These are phyloP conservation scores for Nicotiana otophora DNA, from an alignment of 257 asterid genomes.

Conservation along the genomic window DNA sequence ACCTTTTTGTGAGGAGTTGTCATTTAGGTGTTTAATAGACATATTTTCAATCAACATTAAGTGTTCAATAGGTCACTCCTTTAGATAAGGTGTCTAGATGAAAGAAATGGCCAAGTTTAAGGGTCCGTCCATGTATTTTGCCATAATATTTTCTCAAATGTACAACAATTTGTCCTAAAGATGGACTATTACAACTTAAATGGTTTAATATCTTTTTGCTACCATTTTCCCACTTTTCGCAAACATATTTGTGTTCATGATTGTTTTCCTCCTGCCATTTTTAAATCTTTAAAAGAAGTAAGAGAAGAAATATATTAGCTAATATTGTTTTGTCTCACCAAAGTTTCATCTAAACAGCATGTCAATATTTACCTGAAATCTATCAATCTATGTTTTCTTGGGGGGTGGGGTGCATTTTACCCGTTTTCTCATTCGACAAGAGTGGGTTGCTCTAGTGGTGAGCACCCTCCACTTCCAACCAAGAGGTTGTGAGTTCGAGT, in stretches of 20 bases:
- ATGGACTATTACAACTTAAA: background rate
- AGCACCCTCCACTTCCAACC: too few species aligned
- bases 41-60: too few species aligned
- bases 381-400: background rate
- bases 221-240: background rate
- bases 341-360: background rate
- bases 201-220: background rate
- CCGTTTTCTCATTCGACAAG: too few species aligned
- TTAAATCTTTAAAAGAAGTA: background rate
- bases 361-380: background rate
- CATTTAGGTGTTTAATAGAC: too few species aligned
- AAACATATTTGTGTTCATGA: background rate
- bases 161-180: background rate
- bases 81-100: too few species aligned
- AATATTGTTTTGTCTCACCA: background rate
- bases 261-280: background rate
- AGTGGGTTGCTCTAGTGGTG: too few species aligned
- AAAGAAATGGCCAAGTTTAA: too few species aligned
- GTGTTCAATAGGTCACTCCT: too few species aligned
- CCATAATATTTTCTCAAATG: background rate
- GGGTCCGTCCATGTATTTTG: too few species aligned
- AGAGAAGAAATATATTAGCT: background rate
- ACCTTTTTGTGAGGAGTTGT: too few species aligned
- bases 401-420: background rate
- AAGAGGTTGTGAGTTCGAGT: too few species aligned